These are phyloP conservation scores for Cucurbita pepo DNA, from an alignment of 306 rosid species.

Conservation along the genomic window DNA sequence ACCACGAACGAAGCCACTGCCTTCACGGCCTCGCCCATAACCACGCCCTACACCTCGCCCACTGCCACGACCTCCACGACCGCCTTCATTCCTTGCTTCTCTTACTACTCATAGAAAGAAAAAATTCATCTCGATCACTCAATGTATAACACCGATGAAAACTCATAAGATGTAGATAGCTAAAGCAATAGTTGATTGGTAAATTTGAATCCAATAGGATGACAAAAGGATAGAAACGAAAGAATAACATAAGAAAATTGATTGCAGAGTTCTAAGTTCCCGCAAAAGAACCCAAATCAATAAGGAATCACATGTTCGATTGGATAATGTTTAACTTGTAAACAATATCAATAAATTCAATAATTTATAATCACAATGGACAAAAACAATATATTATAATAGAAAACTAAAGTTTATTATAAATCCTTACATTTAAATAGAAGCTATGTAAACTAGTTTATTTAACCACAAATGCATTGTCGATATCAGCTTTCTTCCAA, in stretches of 20 bases:
- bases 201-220: not conserved
- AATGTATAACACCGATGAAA: not conserved
- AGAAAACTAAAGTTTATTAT: not conserved
- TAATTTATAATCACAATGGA: not conserved
- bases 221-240: not conserved
- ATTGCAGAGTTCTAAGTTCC: not conserved
- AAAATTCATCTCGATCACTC: not conserved
- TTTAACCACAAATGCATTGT: not conserved
- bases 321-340: not conserved
- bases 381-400: not conserved
- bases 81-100: conserved; percentile 53
- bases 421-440: not conserved
- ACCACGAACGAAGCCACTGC: conserved; percentile 40
- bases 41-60: conserved; percentile 34
- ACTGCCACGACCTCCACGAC: conserved; percentile 60
- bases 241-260: not conserved
- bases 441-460: not conserved
- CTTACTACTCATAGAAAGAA: conserved; percentile 36
- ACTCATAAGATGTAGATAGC: not conserved
- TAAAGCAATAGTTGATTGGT: not conserved
- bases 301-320: not conserved
- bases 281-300: not conserved
- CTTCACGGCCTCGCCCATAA: conserved; percentile 22
- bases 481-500: not conserved
- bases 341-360: not conserved